Evolutionary conservation across 176 grass and related monocot species (phyloP).

Genomic region (Zea luxurians): DNA sequence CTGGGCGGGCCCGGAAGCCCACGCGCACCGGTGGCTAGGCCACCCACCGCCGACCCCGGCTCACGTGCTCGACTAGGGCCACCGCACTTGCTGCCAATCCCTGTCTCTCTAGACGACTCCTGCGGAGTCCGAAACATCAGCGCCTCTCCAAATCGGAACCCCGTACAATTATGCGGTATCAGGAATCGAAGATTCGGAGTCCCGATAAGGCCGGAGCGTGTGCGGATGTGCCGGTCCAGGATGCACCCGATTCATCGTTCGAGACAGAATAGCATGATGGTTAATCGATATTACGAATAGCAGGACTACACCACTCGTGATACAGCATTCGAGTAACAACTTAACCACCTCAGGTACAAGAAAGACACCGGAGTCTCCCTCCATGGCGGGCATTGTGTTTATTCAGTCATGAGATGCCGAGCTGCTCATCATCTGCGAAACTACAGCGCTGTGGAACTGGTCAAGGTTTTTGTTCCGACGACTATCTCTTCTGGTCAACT

Average conservation of each 20-base stretch:
- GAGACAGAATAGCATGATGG: constrained; percentile 19
- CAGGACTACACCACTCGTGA: constrained; percentile 15
- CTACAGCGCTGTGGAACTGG: neutral
- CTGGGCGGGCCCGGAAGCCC: constrained; percentile 9
- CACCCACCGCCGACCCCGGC: neutral
- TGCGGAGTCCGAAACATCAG: neutral
- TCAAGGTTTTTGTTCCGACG: constrained; percentile 3
- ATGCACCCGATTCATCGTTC: neutral
- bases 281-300: constrained; percentile 12
- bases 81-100: neutral
- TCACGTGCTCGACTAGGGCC: constrained; percentile 10
- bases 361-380: neutral
- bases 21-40: constrained; percentile 18
- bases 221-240: constrained; percentile 14
- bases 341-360: neutral
- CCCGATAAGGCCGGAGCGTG: constrained; percentile 21
- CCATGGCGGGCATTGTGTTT: neutral
- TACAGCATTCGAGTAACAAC: constrained; percentile 14
- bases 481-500: constrained; percentile 22
- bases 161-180: constrained; percentile 18
- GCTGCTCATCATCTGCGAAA: constrained; percentile 4
- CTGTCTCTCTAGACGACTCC: neutral
- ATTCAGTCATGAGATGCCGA: neutral
- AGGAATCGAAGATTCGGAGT: constrained; percentile 35
- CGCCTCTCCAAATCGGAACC: constrained; percentile 4